These are phyloP conservation scores for Hygrophorus russula DNA, from an alignment of 768 basidiomycete genomes.

Conservation along the genomic window DNA sequence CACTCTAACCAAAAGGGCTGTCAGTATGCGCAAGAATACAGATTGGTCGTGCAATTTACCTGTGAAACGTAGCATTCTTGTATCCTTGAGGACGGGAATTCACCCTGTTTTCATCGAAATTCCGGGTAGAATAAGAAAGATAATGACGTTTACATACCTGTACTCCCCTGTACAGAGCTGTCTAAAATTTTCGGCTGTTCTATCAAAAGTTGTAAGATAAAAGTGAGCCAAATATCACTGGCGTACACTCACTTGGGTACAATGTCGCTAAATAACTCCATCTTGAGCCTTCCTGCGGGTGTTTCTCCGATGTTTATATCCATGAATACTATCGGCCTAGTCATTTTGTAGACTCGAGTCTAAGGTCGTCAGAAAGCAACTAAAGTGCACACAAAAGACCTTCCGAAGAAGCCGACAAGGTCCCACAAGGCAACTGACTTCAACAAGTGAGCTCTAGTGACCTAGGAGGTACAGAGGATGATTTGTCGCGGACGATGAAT, in stretches of 20 bases:
- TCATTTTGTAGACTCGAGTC: constrained; percentile 1
- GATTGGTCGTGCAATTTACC: constrained; percentile 32
- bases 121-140: constrained; percentile 6
- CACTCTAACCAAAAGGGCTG: constrained; percentile 43
- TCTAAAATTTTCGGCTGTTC: constrained; percentile 96
- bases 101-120: constrained; percentile 31
- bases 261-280: constrained; percentile 94
- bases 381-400: no score
- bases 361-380: background rate
- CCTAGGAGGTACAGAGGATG: no score
- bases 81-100: constrained; percentile 85
- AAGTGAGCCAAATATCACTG: background rate
- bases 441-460: no score
- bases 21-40: background rate
- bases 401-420: no score
- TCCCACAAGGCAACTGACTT: no score
- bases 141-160: constrained; percentile 35
- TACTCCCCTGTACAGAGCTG: constrained; percentile 97
- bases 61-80: constrained; percentile 84
- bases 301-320: constrained; percentile 96
- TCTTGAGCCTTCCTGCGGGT: constrained; percentile 88
- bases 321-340: constrained; percentile 90
- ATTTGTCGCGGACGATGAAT: no score
- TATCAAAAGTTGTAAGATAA: constrained; percentile 18
- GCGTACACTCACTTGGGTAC: constrained; percentile 69